Conservation (phyloP, 2,329 filamentous ascomycete species). For the Bretziella fagacearum region DNA sequence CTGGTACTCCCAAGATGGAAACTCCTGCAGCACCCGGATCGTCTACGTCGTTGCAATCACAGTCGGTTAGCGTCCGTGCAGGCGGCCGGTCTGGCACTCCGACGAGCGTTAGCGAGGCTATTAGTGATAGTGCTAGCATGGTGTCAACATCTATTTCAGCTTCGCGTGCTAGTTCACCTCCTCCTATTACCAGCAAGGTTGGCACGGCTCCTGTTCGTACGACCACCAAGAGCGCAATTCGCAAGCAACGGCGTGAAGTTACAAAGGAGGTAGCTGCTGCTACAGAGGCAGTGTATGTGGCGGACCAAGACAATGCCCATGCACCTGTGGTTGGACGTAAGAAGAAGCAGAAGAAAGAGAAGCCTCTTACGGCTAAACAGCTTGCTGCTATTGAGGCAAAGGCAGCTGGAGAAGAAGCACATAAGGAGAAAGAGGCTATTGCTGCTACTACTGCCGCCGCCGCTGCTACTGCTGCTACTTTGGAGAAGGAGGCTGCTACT, state of each 20-base stretch:
- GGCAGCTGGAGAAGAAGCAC: not conserved
- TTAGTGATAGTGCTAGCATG: constrained; percentile 62
- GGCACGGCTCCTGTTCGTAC: constrained; percentile 51
- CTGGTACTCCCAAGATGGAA: no score
- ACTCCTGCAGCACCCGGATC: no score
- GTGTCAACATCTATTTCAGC: constrained; percentile 52
- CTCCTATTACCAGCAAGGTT: constrained; percentile 35
- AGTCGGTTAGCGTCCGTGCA: no score
- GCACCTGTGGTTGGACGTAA: constrained; percentile 64
- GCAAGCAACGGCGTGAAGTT: constrained; percentile 56
- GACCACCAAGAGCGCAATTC: constrained; percentile 63
- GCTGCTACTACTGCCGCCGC: not conserved
- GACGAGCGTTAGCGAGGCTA: constrained; percentile 47
- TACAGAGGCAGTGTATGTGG: constrained; percentile 31
- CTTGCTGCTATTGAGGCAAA: not conserved
- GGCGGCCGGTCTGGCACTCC: not conserved
- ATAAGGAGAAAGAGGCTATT: not conserved
- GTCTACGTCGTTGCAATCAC: no score
- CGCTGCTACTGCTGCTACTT: not conserved
- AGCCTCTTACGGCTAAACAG: constrained; percentile 21
- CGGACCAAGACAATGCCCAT: constrained; percentile 34
- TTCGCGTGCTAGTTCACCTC: constrained; percentile 56
- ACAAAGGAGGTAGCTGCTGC: constrained; percentile 43
- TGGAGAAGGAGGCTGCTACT: constrained; percentile 6
- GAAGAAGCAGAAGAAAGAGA: constrained; percentile 73